phyloP scores from a whole-genome alignment of 116 monocot genomes.

The Phalaenopsis hybrid region DNA sequence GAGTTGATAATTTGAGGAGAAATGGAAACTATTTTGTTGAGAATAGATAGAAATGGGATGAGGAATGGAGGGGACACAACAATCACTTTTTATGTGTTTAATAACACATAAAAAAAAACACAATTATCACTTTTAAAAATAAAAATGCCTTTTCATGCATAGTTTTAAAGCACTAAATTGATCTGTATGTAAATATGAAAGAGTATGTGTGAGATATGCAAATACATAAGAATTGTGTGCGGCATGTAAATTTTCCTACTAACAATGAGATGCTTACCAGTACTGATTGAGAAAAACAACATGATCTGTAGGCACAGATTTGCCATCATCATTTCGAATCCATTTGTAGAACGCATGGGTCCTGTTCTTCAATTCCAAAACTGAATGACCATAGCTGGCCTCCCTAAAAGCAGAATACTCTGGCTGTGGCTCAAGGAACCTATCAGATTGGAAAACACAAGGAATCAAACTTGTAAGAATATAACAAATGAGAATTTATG shows the following conservation, averaged over 20 bases:
- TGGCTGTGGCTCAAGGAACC: constrained; percentile 72
- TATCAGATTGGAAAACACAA: constrained; percentile 17
- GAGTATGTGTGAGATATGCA: neutral
- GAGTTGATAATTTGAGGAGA: neutral
- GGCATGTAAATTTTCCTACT: neutral
- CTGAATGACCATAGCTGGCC: constrained; percentile 97
- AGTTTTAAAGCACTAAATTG: neutral
- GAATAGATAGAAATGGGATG: neutral
- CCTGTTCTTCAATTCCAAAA: constrained; percentile 74
- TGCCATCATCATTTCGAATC: constrained; percentile 95
- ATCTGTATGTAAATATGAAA: too few species aligned
- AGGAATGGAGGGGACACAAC: too few species aligned
- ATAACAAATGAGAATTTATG: neutral
- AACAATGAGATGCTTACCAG: constrained; percentile 43
- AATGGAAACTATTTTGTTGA: neutral
- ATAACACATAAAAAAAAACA: too few species aligned
- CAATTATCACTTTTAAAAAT: neutral
- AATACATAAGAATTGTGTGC: too few species aligned
- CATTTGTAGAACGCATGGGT: constrained; percentile 93
- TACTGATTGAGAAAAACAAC: constrained; percentile 82
- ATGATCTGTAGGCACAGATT: constrained; percentile 44
- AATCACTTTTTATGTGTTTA: too few species aligned
- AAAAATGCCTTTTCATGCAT: neutral
- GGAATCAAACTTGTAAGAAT: neutral
- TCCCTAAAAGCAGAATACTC: constrained; percentile 97